phyloP scores from a whole-genome alignment of 1,284 basidiomycete species.

The Marasmius fiardii region DNA sequence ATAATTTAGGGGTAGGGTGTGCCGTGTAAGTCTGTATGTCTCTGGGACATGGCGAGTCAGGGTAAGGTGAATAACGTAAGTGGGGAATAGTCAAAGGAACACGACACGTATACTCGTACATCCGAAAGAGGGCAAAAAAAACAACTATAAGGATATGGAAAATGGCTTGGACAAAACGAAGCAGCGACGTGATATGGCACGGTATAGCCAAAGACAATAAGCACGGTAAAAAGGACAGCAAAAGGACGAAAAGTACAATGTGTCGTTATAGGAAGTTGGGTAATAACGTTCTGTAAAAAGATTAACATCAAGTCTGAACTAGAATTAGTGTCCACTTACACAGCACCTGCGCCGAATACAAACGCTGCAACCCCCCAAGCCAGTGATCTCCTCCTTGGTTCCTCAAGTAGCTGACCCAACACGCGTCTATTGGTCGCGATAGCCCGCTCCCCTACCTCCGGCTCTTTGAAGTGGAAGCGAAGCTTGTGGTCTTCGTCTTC shows the following conservation, averaged over 20 bases:
- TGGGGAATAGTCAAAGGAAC: background rate
- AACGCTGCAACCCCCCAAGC: constrained; percentile 77
- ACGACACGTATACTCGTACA: constrained; percentile 9
- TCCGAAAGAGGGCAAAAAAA: background rate
- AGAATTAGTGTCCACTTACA: constrained; percentile 44
- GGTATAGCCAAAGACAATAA: constrained; percentile 7
- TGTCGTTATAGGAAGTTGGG: constrained; percentile 41
- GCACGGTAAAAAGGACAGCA: constrained; percentile 14
- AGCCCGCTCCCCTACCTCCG: constrained; percentile 51
- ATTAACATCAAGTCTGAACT: constrained; percentile 12
- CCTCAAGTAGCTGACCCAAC: constrained; percentile 41
- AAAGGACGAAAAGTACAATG: constrained; percentile 18
- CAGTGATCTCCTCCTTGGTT: constrained; percentile 63
- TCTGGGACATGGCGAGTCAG: background rate
- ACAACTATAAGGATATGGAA: constrained; percentile 9
- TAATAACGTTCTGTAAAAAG: constrained; percentile 38
- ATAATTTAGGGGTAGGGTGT: background rate
- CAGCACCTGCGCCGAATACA: constrained; percentile 66
- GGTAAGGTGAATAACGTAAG: background rate
- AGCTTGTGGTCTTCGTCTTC: constrained; percentile 50
- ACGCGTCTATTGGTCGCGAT: constrained; percentile 67
- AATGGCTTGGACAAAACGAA: background rate
- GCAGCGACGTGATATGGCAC: background rate
- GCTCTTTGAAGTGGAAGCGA: constrained; percentile 63
- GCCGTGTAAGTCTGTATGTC: no score